Conservation (phyloP, 1,139 yeast genomes). For the Geotrichum phurueaensis region DNA sequence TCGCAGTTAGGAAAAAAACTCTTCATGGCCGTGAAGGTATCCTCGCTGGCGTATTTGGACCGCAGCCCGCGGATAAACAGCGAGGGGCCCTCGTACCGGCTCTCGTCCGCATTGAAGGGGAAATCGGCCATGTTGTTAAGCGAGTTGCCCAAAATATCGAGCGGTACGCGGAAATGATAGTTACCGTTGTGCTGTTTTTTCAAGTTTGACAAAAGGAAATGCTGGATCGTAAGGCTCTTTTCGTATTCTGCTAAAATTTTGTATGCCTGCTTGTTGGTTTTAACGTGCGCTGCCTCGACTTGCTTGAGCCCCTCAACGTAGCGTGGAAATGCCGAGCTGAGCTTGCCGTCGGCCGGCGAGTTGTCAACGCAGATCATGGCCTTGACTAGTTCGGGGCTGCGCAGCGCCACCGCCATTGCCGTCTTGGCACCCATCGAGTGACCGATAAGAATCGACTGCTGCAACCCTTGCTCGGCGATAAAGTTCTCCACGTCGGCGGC, state of each 20-base stretch:
- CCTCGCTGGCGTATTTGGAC: conserved; percentile 80
- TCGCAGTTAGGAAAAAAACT: conserved; percentile 73
- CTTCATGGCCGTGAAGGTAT: conserved; percentile 66
- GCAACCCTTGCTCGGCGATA: conserved; percentile 45
- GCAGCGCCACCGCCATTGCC: conserved; percentile 78
- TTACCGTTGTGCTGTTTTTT: conserved; percentile 37
- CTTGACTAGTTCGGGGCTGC: conserved; percentile 58
- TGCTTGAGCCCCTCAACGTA: conserved; percentile 60
- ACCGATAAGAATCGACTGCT: conserved; percentile 66
- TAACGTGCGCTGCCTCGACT: conserved; percentile 40
- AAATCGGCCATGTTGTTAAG: conserved; percentile 69
- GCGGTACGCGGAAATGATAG: conserved; percentile 54
- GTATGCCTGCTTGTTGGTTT: conserved; percentile 63
- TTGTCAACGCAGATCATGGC: conserved; percentile 78
- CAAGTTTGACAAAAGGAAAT: conserved; percentile 70
- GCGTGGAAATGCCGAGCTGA: conserved; percentile 53
- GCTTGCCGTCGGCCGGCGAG: conserved; percentile 68
- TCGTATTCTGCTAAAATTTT: conserved; percentile 58
- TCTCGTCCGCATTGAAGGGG: conserved; percentile 58
- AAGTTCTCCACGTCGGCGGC: conserved; percentile 80
- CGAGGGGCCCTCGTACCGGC: conserved; percentile 64
- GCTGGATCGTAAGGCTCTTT: conserved; percentile 52
- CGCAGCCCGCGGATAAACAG: conserved; percentile 74
- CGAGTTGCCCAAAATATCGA: conserved; percentile 58
- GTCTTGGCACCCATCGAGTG: conserved; percentile 98